phyloP scores from a whole-genome alignment of 2,329 filamentous ascomycete species.

The Thelonectria olida region DNA sequence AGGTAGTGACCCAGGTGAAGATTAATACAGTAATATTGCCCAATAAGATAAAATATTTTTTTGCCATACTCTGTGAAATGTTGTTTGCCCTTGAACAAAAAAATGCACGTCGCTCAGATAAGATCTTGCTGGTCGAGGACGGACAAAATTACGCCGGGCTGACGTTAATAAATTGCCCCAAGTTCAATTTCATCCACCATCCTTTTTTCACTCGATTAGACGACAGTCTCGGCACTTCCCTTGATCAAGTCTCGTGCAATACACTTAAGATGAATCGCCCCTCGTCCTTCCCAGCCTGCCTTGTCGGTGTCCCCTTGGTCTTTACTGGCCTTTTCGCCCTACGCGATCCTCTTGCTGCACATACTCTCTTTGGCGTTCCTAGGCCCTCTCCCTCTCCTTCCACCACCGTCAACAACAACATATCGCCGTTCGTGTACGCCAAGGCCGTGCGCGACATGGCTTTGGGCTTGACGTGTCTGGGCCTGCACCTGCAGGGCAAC shows the following conservation, averaged over 20 bases:
- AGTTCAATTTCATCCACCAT: neutral
- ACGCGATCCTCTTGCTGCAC: neutral
- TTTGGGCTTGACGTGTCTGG: neutral
- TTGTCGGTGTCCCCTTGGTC: neutral
- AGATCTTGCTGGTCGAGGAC: neutral
- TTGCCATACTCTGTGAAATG: no score
- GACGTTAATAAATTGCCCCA: no score
- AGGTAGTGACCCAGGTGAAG: no score
- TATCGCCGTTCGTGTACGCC: constrained; percentile 2
- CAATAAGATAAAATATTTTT: no score
- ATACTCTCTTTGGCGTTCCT: neutral
- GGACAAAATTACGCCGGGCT: neutral
- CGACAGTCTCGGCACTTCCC: no score
- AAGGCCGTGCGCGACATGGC: constrained; percentile 1
- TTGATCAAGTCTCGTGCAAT: no score
- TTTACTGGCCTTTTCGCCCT: neutral
- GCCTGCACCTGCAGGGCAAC: neutral
- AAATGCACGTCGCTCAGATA: no score
- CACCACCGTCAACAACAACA: neutral
- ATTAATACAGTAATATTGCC: no score
- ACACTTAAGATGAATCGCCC: neutral
- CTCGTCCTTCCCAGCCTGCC: neutral
- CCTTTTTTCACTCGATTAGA: neutral
- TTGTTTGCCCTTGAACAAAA: no score
- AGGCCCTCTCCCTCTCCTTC: neutral